Percentiles rank a stretch among this genome's conserved stretches.
Evolutionary conservation across 75 land plant species (phyloP).

Genomic region (Sequoia sempervirens): DNA sequence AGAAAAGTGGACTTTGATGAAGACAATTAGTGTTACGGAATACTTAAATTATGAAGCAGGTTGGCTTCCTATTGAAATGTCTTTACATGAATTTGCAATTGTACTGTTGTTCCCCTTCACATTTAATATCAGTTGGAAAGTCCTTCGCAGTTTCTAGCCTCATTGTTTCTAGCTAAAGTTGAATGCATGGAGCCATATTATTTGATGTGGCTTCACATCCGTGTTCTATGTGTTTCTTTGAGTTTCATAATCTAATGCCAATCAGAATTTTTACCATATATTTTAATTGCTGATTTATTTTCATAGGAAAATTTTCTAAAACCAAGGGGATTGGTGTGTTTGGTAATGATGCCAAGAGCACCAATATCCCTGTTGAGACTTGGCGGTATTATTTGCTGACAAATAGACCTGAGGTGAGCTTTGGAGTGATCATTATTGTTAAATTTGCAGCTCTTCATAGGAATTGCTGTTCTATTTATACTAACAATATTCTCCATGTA

Average conservation of each 20-base stretch:
- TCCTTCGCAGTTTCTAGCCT: not conserved
- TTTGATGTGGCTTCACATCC: not conserved
- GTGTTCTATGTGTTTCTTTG: not conserved
- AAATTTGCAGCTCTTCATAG: not conserved
- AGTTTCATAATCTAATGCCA: not conserved
- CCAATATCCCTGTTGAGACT: conserved; percentile 83
- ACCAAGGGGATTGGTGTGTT: conserved; percentile 94
- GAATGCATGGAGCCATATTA: not conserved
- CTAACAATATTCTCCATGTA: not conserved
- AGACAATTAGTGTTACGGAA: conserved; percentile 96
- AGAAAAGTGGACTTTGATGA: conserved; percentile 95
- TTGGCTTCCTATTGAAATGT: conserved; percentile 4
- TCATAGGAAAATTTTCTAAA: conserved; percentile 94
- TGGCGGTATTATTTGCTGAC: conserved; percentile 95
- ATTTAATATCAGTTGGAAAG: not conserved
- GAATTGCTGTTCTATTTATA: not conserved
- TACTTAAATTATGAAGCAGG: conserved; percentile 98
- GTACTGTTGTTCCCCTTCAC: not conserved
- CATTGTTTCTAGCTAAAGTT: not conserved
- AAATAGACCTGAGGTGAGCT: conserved; percentile 90
- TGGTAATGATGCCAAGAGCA: conserved; percentile 94
- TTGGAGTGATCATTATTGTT: not conserved
- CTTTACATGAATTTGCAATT: not conserved
- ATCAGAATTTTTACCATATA: not conserved
- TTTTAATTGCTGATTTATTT: not conserved